These are phyloP conservation scores for Cladosporium phlei DNA, from an alignment of 2,329 filamentous ascomycete species.

Conservation along the genomic window DNA sequence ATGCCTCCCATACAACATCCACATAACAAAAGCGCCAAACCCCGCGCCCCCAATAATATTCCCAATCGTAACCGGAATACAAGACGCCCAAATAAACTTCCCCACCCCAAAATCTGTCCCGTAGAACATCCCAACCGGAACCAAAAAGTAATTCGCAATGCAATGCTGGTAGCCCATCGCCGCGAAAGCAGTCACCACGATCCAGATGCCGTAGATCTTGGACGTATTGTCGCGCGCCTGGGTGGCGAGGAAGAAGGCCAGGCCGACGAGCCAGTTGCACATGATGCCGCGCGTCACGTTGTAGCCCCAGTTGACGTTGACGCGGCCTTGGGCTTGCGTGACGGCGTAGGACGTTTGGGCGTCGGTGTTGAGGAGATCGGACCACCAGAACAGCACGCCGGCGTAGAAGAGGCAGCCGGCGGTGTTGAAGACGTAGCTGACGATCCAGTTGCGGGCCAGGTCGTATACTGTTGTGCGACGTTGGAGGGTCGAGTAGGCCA, in stretches of 20 bases:
- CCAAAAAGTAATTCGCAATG: slow-evolving; percentile 39
- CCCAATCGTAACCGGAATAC: slow-evolving; percentile 17
- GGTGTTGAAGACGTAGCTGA: background rate
- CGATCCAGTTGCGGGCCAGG: background rate
- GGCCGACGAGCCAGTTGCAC: slow-evolving; percentile 25
- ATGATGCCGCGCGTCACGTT: slow-evolving; percentile 27
- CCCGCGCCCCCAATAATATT: slow-evolving; percentile 16
- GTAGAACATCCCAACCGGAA: slow-evolving; percentile 31
- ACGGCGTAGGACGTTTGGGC: background rate
- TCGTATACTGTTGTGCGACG: background rate
- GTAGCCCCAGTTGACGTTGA: background rate
- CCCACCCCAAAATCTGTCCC: slow-evolving; percentile 37
- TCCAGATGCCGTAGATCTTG: slow-evolving; percentile 26
- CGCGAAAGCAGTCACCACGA: slow-evolving; percentile 24
- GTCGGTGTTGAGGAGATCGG: background rate
- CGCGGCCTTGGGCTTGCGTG: background rate
- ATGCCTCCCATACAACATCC: background rate
- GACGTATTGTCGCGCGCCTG: slow-evolving; percentile 20
- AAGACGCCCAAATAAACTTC: slow-evolving; percentile 33
- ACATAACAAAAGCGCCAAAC: slow-evolving; percentile 1
- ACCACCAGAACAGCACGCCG: background rate
- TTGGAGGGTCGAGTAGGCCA: background rate
- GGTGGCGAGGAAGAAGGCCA: slow-evolving; percentile 23
- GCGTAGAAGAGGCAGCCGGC: background rate
- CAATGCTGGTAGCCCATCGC: slow-evolving; percentile 37